A percentile compares a stretch with the other conserved stretches of the same genome.
Conservation (phyloP, 2,329 filamentous ascomycete species). For the Dactylellina sp. region DNA sequence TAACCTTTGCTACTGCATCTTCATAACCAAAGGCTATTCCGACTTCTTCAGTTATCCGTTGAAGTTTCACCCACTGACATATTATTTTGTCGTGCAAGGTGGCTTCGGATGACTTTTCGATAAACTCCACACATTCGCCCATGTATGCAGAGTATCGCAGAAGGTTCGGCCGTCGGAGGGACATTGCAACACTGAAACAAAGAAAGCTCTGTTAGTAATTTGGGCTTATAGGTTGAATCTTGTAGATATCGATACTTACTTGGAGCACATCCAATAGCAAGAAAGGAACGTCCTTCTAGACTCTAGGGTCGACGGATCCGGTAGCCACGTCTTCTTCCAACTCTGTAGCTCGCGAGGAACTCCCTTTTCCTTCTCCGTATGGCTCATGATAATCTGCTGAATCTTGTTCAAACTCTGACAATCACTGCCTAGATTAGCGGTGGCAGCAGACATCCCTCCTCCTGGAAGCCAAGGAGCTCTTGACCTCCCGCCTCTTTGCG, state of each 20-base stretch:
- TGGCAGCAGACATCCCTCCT: not conserved
- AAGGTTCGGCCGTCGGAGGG: slow-evolving; percentile 66
- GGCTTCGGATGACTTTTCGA: slow-evolving; percentile 65
- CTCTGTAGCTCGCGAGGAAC: slow-evolving; percentile 35
- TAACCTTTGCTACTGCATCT: slow-evolving; percentile 67
- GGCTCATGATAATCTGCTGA: slow-evolving; percentile 40
- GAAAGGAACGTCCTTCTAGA: slow-evolving; percentile 63
- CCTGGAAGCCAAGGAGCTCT: slow-evolving; percentile 37
- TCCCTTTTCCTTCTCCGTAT: slow-evolving; percentile 27
- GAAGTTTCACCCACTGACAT: slow-evolving; percentile 65
- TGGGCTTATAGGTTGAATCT: not conserved
- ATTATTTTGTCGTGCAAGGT: slow-evolving; percentile 64
- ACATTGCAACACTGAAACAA: slow-evolving; percentile 65
- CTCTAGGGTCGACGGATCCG: slow-evolving; percentile 61
- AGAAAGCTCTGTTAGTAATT: slow-evolving; percentile 2
- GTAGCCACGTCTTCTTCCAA: slow-evolving; percentile 52
- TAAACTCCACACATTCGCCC: slow-evolving; percentile 65
- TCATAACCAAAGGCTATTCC: slow-evolving; percentile 71
- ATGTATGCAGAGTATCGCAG: slow-evolving; percentile 66
- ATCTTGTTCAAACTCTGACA: slow-evolving; percentile 33
- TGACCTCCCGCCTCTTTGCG: slow-evolving; percentile 29
- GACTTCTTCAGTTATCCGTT: slow-evolving; percentile 70
- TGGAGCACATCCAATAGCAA: slow-evolving; percentile 62
- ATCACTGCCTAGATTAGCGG: slow-evolving; percentile 7
- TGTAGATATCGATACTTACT: slow-evolving; percentile 54